Percentiles rank a stretch among this genome's conserved stretches.
These are phyloP conservation scores for Trichoderma polysporum DNA, from an alignment of 2,329 filamentous ascomycete species.

Conservation along the genomic window DNA sequence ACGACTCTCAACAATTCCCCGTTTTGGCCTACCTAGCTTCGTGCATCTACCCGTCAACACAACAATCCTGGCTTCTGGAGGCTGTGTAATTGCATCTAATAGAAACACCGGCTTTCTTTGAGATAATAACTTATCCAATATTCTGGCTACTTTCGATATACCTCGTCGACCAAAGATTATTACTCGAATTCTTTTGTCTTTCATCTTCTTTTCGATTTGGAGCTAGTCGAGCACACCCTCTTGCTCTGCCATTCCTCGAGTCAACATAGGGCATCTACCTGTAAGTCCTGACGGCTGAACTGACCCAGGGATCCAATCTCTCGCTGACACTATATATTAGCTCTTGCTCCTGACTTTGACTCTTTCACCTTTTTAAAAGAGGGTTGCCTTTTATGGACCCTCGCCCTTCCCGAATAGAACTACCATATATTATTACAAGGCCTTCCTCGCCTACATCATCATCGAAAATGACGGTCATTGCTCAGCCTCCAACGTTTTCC, in stretches of 20 bases:
- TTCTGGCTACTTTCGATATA: not conserved
- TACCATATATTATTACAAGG: not conserved
- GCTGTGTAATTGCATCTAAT: not conserved
- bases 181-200: not conserved
- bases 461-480: slow-evolving; percentile 51
- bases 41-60: slow-evolving; percentile 34
- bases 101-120: not conserved
- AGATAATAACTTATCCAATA: not conserved
- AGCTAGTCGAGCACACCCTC: too few species aligned
- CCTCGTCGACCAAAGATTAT: not conserved
- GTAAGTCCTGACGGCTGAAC: not conserved
- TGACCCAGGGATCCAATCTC: not conserved
- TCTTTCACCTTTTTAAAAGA: not conserved
- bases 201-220: not conserved
- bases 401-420: slow-evolving; percentile 24
- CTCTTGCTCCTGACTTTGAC: not conserved
- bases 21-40: slow-evolving; percentile 39
- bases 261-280: not conserved
- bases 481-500: slow-evolving; percentile 45
- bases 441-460: not conserved
- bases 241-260: not conserved
- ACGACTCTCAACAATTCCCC: slow-evolving; percentile 39
- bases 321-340: not conserved
- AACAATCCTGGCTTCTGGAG: not conserved
- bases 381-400: slow-evolving; percentile 7